phyloP scores from a whole-genome alignment of 345 rosid species.

The Citrus unshiu region DNA sequence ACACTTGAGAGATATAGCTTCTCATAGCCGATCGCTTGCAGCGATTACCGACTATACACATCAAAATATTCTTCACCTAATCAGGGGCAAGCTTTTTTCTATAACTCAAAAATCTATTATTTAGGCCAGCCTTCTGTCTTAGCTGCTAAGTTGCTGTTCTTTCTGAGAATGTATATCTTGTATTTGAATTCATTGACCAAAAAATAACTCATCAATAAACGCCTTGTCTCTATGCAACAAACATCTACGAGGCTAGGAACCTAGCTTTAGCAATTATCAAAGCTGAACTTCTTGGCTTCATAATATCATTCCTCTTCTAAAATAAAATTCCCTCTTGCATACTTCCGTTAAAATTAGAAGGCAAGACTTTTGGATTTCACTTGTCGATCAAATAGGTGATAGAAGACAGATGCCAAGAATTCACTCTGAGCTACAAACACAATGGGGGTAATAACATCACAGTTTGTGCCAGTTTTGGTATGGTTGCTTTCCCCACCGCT shows the following conservation, averaged over 20 bases:
- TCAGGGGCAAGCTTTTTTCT: not conserved
- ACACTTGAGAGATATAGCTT: not conserved
- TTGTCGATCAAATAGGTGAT: constrained; percentile 5
- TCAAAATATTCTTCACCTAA: not conserved
- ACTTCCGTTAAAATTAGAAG: not conserved
- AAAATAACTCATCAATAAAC: not conserved
- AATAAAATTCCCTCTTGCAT: not conserved
- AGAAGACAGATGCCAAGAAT: constrained; percentile 9
- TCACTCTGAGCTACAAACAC: not conserved
- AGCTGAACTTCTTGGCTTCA: constrained; percentile 4
- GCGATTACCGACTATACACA: not conserved
- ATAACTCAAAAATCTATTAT: not conserved
- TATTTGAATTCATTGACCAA: not conserved
- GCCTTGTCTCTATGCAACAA: not conserved
- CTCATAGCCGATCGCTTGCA: not conserved
- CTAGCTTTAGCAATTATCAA: constrained; percentile 1
- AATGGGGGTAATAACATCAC: constrained; percentile 27
- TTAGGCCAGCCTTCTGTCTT: not conserved
- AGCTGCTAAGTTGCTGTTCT: not conserved
- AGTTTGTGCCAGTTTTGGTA: constrained; percentile 76
- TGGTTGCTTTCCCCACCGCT: constrained; percentile 90
- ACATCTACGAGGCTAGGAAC: not conserved
- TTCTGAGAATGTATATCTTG: not conserved
- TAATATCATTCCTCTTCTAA: not conserved
- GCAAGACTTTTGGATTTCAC: not conserved